Conservation (phyloP, 257 asterid species). For the Ballota nigra region DNA sequence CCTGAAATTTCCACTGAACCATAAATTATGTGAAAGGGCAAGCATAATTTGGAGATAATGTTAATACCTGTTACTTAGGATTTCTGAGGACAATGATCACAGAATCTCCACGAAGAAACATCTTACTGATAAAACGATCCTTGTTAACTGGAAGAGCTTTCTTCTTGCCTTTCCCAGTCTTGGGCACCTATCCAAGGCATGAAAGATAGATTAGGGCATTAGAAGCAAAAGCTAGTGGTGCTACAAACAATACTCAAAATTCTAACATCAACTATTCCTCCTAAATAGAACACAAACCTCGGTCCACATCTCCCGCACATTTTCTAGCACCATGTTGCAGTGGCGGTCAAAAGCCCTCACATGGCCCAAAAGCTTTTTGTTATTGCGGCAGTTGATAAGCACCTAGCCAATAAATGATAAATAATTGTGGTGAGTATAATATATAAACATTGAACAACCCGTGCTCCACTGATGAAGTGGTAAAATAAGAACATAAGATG, state of each 20-base stretch:
- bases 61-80: constrained; percentile 64
- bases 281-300: constrained; percentile 46
- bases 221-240: neutral
- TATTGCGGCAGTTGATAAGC: constrained; percentile 85
- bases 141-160: constrained; percentile 84
- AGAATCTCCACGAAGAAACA: constrained; percentile 94
- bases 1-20: neutral
- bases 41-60: neutral
- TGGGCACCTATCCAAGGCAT: constrained; percentile 54
- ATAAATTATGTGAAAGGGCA: neutral
- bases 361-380: constrained; percentile 82
- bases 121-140: constrained; percentile 81
- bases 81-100: constrained; percentile 85
- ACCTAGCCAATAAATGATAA: constrained; percentile 39
- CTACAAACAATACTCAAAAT: neutral
- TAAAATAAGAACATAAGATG: neutral
- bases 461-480: neutral
- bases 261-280: neutral
- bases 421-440: neutral
- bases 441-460: neutral
- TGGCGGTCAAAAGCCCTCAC: constrained; percentile 92
- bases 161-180: constrained; percentile 92
- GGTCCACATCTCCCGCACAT: constrained; percentile 95
- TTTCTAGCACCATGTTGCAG: constrained; percentile 93
- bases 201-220: constrained; percentile 2